phyloP scores from a whole-genome alignment of 257 asterid genomes.

The Galeopsis tetrahit region DNA sequence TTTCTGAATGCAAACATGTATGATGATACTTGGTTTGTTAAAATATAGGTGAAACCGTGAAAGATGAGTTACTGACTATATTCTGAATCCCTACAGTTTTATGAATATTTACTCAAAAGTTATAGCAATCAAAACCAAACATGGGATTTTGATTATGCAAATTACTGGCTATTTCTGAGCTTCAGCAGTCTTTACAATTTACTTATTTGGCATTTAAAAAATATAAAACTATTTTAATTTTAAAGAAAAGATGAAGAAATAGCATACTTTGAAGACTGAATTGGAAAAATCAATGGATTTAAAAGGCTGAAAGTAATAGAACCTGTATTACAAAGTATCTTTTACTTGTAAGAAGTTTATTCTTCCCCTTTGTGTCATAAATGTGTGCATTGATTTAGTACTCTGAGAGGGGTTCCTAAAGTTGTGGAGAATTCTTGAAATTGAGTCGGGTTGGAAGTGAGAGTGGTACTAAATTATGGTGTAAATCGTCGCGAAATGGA shows the following conservation, averaged over 20 bases:
- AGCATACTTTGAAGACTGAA: neutral
- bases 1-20: neutral
- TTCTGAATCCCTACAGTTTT: constrained; percentile 5
- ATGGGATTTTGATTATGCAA: constrained; percentile 1
- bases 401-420: neutral
- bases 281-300: neutral
- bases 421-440: neutral
- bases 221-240: neutral
- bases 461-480: neutral
- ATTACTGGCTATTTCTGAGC: constrained; percentile 20
- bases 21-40: neutral
- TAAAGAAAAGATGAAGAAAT: neutral
- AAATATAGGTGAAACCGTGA: constrained; percentile 12
- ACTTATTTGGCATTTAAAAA: neutral
- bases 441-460: constrained; percentile 4
- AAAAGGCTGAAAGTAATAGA: constrained; percentile 4
- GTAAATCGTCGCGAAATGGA: constrained; percentile 5
- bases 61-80: neutral
- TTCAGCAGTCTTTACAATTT: constrained; percentile 2
- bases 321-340: neutral
- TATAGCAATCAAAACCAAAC: neutral
- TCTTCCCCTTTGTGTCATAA: neutral
- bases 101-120: constrained; percentile 11
- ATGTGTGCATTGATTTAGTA: neutral
- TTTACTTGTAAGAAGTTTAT: neutral